Evolutionary conservation across 371 early-diverging fungal genomes (phyloP).

Genomic region (Blastocladiella emersonii): DNA sequence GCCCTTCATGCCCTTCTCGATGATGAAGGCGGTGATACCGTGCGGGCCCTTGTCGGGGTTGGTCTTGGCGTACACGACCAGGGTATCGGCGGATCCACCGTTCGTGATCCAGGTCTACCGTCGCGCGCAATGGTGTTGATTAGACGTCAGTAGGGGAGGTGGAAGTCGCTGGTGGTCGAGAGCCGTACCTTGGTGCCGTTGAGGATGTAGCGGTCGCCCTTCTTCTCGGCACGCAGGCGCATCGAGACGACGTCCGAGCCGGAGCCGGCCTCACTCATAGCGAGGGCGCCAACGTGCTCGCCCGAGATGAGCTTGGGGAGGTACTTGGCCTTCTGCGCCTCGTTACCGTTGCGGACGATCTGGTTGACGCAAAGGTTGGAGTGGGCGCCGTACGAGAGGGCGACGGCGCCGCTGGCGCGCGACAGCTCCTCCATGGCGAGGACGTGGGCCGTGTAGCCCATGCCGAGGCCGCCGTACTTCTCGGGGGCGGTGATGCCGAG

Average conservation of each 20-base stretch:
- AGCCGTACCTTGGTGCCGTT: slow-evolving; percentile 20
- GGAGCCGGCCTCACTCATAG: slow-evolving; percentile 86
- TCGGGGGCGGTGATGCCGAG: slow-evolving; percentile 68
- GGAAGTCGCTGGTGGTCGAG: no score
- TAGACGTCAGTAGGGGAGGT: no score
- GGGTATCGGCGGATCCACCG: slow-evolving; percentile 83
- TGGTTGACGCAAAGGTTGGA: slow-evolving; percentile 96
- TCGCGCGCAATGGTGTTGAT: no score
- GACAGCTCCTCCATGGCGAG: slow-evolving; percentile 89
- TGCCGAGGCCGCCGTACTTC: slow-evolving; percentile 76
- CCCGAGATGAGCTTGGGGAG: slow-evolving; percentile 83
- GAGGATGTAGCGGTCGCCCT: slow-evolving; percentile 54
- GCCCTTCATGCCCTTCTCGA: slow-evolving; percentile 81
- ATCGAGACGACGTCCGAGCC: slow-evolving; percentile 95
- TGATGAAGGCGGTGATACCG: slow-evolving; percentile 87
- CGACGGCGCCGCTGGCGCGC: slow-evolving; percentile 81
- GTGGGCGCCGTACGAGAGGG: slow-evolving; percentile 90
- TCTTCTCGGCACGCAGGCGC: slow-evolving; percentile 70
- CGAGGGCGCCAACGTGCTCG: slow-evolving; percentile 84
- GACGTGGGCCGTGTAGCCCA: slow-evolving; percentile 86
- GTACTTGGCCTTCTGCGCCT: slow-evolving; percentile 79
- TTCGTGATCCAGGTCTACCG: slow-evolving; percentile 99
- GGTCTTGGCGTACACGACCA: slow-evolving; percentile 93
- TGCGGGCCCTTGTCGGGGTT: slow-evolving; percentile 59
- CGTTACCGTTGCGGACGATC: slow-evolving; percentile 80